Percentiles rank a stretch among this genome's conserved stretches.
These are phyloP conservation scores for Phytopythium litorale DNA, from an alignment of 352 stramenopile species.

Conservation along the genomic window DNA sequence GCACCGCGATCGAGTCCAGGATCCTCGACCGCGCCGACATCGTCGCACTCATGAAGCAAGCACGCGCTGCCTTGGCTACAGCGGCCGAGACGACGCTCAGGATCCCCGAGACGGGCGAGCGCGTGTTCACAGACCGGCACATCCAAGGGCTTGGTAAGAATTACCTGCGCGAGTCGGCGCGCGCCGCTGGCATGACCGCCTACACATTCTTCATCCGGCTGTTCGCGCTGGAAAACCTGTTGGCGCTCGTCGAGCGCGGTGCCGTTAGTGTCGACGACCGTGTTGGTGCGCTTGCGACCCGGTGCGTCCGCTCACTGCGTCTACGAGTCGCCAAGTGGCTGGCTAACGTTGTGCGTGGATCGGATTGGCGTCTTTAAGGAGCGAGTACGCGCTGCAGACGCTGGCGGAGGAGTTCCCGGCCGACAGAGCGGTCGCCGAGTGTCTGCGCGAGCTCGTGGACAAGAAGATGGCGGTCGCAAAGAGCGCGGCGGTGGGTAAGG, in stretches of 20 bases:
- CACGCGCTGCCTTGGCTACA: constrained; percentile 28
- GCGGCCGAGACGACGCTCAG: constrained; percentile 27
- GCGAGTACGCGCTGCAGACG: constrained; percentile 28
- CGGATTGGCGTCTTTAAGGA: not conserved
- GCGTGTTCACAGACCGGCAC: constrained; percentile 75
- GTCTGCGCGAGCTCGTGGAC: constrained; percentile 54
- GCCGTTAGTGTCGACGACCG: constrained; percentile 21
- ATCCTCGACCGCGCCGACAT: constrained; percentile 72
- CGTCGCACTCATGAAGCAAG: constrained; percentile 74
- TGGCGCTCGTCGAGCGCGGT: constrained; percentile 30
- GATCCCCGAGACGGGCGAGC: constrained; percentile 27
- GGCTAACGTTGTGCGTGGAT: not conserved
- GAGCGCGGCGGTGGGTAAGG: constrained; percentile 62
- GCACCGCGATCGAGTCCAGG: constrained; percentile 47
- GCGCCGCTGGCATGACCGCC: constrained; percentile 46
- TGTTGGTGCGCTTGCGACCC: constrained; percentile 20
- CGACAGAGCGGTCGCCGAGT: constrained; percentile 33
- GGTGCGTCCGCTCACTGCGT: constrained; percentile 16
- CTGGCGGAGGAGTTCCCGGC: constrained; percentile 43
- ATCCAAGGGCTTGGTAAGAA: constrained; percentile 77
- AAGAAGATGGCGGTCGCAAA: constrained; percentile 49
- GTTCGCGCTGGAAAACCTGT: constrained; percentile 61
- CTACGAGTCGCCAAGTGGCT: constrained; percentile 6
- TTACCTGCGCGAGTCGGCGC: constrained; percentile 73
- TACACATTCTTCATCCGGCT: constrained; percentile 86